Evolutionary conservation across 192 early-diverging fungal genomes (phyloP).

Genomic region (Linnemannia schmuckeri): DNA sequence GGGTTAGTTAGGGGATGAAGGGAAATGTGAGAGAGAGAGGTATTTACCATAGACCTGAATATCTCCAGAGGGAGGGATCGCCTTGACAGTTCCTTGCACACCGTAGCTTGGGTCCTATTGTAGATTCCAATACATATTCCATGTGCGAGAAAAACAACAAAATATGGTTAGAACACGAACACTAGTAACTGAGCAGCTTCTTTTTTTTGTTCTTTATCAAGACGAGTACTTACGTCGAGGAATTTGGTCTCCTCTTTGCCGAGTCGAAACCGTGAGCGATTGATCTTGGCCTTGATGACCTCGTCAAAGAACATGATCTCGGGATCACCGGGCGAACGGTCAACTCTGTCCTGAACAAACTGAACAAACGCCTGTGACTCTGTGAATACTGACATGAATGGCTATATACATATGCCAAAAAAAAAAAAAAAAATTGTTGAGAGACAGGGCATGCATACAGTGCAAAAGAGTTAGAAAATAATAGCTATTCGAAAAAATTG

Average conservation of each 20-base stretch:
- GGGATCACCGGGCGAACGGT: conserved; percentile 72
- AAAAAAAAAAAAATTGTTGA: not conserved
- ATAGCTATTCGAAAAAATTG: not conserved
- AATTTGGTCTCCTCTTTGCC: conserved; percentile 76
- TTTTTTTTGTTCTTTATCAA: not conserved
- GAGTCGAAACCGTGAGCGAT: conserved; percentile 79
- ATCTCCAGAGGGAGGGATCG: conserved; percentile 44
- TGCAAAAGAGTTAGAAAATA: not conserved
- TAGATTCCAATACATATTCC: not conserved
- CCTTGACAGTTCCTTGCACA: conserved; percentile 37
- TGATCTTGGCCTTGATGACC: conserved; percentile 83
- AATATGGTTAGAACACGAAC: not conserved
- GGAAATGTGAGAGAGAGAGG: too few species aligned
- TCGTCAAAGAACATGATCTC: conserved; percentile 89
- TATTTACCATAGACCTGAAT: conserved; percentile 21
- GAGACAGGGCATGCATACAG: not conserved
- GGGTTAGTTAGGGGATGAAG: not conserved
- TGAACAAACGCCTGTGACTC: conserved; percentile 86
- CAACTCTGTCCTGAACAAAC: conserved; percentile 81
- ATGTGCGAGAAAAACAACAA: not conserved
- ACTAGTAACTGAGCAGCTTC: not conserved
- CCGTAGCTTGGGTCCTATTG: conserved; percentile 51
- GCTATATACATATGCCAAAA: conserved; percentile 34
- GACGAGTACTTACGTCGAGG: conserved; percentile 58
- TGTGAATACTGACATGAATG: conserved; percentile 73